These are phyloP conservation scores for Daldinia vernicosa DNA, from an alignment of 495 filamentous ascomycete genomes.

Conservation along the genomic window DNA sequence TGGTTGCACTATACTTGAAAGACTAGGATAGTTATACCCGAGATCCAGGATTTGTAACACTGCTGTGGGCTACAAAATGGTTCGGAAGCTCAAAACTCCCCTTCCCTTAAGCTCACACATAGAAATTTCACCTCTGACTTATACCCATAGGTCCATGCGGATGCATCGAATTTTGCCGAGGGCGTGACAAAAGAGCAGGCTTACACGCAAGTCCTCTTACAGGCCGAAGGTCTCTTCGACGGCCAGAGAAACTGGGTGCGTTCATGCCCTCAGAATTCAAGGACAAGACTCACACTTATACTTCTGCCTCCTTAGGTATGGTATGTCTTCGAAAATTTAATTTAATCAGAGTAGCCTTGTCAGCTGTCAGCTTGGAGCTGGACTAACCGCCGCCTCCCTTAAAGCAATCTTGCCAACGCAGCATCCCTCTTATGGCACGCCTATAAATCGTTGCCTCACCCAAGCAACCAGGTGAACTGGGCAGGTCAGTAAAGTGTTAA, in stretches of 20 bases:
- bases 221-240: constrained; percentile 74
- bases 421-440: constrained; percentile 89
- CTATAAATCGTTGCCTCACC: constrained; percentile 78
- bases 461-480: constrained; percentile 83
- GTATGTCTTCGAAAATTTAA: constrained; percentile 39
- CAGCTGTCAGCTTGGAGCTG: neutral
- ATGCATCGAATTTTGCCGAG: constrained; percentile 77
- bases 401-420: constrained; percentile 84
- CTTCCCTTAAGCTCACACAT: neutral
- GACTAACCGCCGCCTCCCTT: constrained; percentile 4
- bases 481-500: constrained; percentile 61
- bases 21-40: neutral
- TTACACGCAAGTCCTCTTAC: constrained; percentile 77
- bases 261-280: constrained; percentile 9
- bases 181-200: constrained; percentile 75
- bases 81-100: constrained; percentile 1
- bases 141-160: constrained; percentile 78
- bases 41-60: neutral
- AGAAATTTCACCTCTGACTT: constrained; percentile 16
- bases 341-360: neutral
- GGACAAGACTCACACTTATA: constrained; percentile 7
- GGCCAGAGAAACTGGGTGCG: constrained; percentile 90
- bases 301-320: constrained; percentile 26
- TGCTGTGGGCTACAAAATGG: constrained; percentile 11
- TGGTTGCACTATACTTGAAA: neutral